Percentiles rank a stretch among this genome's conserved stretches.
These are phyloP conservation scores for Barnettozyma salicaria DNA, from an alignment of 805 yeast genomes.

Conservation along the genomic window DNA sequence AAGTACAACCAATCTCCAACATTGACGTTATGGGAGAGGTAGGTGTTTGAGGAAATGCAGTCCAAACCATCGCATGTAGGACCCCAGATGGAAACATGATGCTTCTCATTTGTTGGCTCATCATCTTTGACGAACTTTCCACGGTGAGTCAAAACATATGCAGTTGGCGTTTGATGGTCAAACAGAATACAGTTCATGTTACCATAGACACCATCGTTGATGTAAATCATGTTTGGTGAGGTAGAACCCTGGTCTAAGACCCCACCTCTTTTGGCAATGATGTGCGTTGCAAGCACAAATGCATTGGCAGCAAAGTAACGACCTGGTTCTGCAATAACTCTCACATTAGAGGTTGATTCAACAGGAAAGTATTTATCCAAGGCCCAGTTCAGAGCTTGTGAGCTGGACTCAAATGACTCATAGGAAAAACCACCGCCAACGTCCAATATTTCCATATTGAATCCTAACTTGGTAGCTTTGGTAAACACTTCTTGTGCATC, in stretches of 20 bases:
- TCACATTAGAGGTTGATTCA: slow-evolving; percentile 25
- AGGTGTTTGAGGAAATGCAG: slow-evolving; percentile 53
- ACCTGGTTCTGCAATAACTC: slow-evolving; percentile 89
- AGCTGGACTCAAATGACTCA: slow-evolving; percentile 53
- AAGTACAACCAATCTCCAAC: slow-evolving; percentile 95
- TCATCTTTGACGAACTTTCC: slow-evolving; percentile 40
- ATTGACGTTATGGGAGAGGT: slow-evolving; percentile 51
- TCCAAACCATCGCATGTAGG: slow-evolving; percentile 98
- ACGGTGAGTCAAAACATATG: slow-evolving; percentile 56
- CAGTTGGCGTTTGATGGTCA: slow-evolving; percentile 81
- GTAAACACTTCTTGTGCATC: slow-evolving; percentile 71
- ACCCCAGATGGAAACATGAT: slow-evolving; percentile 82
- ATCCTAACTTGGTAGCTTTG: slow-evolving; percentile 42
- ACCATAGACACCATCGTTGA: slow-evolving; percentile 94
- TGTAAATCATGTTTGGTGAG: slow-evolving; percentile 63
- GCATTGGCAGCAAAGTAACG: slow-evolving; percentile 82
- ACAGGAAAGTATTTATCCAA: slow-evolving; percentile 57
- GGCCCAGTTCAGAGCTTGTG: slow-evolving; percentile 49
- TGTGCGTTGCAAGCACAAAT: slow-evolving; percentile 76
- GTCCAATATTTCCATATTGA: slow-evolving; percentile 55
- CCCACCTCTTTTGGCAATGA: slow-evolving; percentile 73
- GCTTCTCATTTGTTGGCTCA: slow-evolving; percentile 14
- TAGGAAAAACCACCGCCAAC: slow-evolving; percentile 91
- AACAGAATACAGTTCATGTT: slow-evolving; percentile 89
- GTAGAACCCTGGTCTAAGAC: slow-evolving; percentile 25